Evolutionary conservation across 805 yeast species (phyloP).

Genomic region (Kazachstania martiniae): DNA sequence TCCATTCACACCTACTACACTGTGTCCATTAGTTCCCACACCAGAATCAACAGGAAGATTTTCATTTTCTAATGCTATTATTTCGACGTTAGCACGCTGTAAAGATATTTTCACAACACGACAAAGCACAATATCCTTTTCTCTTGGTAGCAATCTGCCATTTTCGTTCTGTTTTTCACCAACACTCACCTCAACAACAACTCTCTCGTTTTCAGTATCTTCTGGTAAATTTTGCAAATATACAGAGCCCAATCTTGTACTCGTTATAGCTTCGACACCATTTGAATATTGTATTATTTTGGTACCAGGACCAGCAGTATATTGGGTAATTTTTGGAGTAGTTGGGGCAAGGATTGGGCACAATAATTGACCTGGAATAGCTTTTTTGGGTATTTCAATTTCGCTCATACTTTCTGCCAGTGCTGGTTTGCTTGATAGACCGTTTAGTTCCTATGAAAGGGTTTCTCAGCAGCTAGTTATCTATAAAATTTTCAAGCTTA

Average conservation of each 20-base stretch:
- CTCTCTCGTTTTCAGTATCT: conserved; percentile 5
- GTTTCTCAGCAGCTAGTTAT: too few relatives aligned
- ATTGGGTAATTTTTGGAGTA: conserved; percentile 23
- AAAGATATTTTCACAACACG: conserved; percentile 55
- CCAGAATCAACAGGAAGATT: conserved; percentile 52
- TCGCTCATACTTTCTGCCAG: too few relatives aligned
- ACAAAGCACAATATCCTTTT: conserved; percentile 73
- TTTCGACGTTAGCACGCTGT: conserved; percentile 71
- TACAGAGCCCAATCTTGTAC: conserved; percentile 58
- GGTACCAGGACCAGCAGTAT: conserved; percentile 57
- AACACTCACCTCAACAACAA: conserved; percentile 4
- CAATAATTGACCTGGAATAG: conserved; percentile 75
- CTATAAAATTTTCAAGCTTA: too few relatives aligned
- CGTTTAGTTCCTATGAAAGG: too few relatives aligned
- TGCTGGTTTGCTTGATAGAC: too few relatives aligned
- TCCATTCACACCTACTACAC: conserved; percentile 35
- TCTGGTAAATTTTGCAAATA: conserved; percentile 17
- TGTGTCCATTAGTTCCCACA: conserved; percentile 46
- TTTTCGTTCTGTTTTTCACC: conserved; percentile 1
- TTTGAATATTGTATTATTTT: conserved; percentile 33
- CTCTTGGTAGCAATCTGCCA: conserved; percentile 42
- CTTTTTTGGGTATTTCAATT: conserved; percentile 34
- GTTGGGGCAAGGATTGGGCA: conserved; percentile 54
- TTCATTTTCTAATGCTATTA: conserved; percentile 55
- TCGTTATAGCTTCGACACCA: conserved; percentile 33